phyloP scores from a whole-genome alignment of 1,284 basidiomycete species.

The Phellopilus nigrolimitatus region DNA sequence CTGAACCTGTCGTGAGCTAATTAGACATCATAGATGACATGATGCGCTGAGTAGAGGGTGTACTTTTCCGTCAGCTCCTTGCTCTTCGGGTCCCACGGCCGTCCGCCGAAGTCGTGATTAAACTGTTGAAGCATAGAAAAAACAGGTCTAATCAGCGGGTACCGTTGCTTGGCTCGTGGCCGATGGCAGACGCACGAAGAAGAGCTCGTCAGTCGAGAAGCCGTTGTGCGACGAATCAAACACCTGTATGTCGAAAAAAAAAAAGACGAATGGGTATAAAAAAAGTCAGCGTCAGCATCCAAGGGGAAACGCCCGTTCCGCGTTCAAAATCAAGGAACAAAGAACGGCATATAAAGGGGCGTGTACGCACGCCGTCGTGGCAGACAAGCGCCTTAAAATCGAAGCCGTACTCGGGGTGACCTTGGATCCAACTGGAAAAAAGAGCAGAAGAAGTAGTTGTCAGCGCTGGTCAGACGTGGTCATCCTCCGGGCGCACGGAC shows the following conservation, averaged over 20 bases:
- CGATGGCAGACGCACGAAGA: slow-evolving; percentile 70
- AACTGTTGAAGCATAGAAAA: too few species aligned
- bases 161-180: too few species aligned
- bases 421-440: slow-evolving; percentile 80
- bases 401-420: slow-evolving; percentile 81
- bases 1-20: slow-evolving; percentile 41
- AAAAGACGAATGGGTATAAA: too few species aligned
- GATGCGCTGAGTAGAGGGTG: too few species aligned
- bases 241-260: slow-evolving; percentile 45
- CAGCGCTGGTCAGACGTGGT: slow-evolving; percentile 1
- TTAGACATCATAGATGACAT: not conserved
- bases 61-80: slow-evolving; percentile 55
- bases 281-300: slow-evolving; percentile 18
- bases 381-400: slow-evolving; percentile 86
- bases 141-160: too few species aligned
- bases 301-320: slow-evolving; percentile 2
- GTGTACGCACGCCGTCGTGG: slow-evolving; percentile 73
- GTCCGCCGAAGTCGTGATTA: slow-evolving; percentile 80
- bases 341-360: too few species aligned
- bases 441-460: slow-evolving; percentile 10
- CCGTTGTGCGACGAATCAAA: slow-evolving; percentile 73
- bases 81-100: slow-evolving; percentile 66
- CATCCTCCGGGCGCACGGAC: slow-evolving; percentile 32
- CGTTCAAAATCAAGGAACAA: too few species aligned
- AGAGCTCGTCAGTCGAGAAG: slow-evolving; percentile 81